Conservation (phyloP, 352 stramenopile species). For the Globisporangium sylvaticum region DNA sequence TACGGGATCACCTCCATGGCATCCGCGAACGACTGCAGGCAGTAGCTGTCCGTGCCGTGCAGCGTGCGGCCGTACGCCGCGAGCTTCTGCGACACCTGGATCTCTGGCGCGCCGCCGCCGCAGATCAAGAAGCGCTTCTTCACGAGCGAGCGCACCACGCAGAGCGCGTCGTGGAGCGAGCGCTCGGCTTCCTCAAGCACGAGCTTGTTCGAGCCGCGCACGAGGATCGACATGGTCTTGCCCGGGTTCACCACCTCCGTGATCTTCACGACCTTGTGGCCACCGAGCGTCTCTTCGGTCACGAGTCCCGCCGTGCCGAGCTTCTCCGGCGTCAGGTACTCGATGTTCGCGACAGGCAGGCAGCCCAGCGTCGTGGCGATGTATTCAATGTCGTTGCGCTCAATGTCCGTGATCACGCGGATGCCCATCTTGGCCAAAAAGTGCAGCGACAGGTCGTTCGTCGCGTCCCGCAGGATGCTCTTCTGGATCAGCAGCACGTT, state of each 20-base stretch:
- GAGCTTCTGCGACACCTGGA: conserved; percentile 94
- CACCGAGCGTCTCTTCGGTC: conserved; percentile 94
- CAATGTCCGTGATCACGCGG: conserved; percentile 98
- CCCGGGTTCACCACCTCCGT: conserved; percentile 94
- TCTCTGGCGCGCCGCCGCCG: conserved; percentile 96
- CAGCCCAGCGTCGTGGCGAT: conserved; percentile 96
- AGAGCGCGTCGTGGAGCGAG: conserved; percentile 98
- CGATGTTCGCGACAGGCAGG: conserved; percentile 96
- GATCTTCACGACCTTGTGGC: conserved; percentile 99
- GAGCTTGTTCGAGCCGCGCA: conserved; percentile 98
- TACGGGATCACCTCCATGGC: conserved; percentile 98
- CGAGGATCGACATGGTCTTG: conserved; percentile 97
- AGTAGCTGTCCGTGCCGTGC: conserved; percentile 95
- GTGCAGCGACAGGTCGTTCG: conserved; percentile 99
- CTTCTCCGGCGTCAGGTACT: conserved; percentile 97
- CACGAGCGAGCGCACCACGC: conserved; percentile 96
- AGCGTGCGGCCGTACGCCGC: conserved; percentile 91
- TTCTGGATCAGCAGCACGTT: conserved; percentile 99
- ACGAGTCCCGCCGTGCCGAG: conserved; percentile 93
- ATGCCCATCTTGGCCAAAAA: conserved; percentile 99
- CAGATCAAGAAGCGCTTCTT: conserved; percentile 99
- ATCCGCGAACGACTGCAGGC: conserved; percentile 96
- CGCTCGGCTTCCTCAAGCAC: conserved; percentile 98
- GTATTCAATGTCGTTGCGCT: conserved; percentile 98
- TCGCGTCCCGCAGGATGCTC: conserved; percentile 98